phyloP scores from a whole-genome alignment of 129 eudicot species.

The Oenanthe sinensis region DNA sequence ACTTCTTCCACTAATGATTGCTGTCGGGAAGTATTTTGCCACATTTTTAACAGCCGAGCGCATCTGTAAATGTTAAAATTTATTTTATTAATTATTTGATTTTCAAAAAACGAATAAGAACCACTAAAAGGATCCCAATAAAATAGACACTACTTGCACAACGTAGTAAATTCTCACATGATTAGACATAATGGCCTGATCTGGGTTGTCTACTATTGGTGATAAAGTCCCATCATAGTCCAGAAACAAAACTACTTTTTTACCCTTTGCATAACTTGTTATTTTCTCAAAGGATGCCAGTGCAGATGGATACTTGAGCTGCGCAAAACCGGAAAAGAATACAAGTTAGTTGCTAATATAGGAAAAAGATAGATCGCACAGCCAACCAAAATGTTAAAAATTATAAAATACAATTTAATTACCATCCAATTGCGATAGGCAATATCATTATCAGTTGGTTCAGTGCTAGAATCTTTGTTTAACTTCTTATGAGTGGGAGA shows the following conservation, averaged over 20 bases:
- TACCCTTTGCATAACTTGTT: constrained; percentile 58
- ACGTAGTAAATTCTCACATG: constrained; percentile 40
- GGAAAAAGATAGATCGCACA: neutral
- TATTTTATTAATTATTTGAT: neutral
- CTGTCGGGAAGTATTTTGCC: constrained; percentile 81
- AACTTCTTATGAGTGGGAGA: constrained; percentile 68
- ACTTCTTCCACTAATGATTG: constrained; percentile 95
- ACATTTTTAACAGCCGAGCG: constrained; percentile 73
- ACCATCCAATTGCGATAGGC: constrained; percentile 87
- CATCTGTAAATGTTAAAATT: constrained; percentile 47
- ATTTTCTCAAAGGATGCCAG: constrained; percentile 74
- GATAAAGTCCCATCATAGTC: constrained; percentile 97
- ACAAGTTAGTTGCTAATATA: neutral
- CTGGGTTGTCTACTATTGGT: constrained; percentile 93
- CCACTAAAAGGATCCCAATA: neutral
- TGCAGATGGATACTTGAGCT: constrained; percentile 92
- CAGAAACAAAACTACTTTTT: constrained; percentile 70
- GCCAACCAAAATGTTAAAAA: neutral
- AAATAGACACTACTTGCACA: neutral
- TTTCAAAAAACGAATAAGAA: neutral
- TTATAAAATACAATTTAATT: constrained; percentile 15
- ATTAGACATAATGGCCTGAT: constrained; percentile 74
- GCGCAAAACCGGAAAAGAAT: constrained; percentile 13
- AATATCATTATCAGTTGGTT: constrained; percentile 43
- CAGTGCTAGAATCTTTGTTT: constrained; percentile 35